These are phyloP conservation scores for Hanseniaspora lachancei DNA, from an alignment of 805 yeast genomes.

Conservation along the genomic window DNA sequence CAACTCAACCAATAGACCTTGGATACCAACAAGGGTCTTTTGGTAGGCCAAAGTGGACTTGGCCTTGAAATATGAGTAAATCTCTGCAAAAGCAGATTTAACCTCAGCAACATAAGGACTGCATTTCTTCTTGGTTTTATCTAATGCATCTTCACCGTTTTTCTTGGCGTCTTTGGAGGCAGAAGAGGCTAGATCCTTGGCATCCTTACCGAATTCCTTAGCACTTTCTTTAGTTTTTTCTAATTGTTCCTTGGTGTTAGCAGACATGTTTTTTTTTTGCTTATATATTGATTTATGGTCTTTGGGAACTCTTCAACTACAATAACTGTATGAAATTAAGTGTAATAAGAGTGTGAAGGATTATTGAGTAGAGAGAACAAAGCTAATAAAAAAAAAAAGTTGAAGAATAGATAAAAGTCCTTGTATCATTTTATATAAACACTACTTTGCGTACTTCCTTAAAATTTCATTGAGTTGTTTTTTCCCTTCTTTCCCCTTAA, in stretches of 20 bases:
- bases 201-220: slow-evolving; percentile 6
- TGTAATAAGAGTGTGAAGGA: no score
- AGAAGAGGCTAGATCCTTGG: slow-evolving; percentile 8
- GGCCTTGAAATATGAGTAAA: not conserved
- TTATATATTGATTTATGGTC: not conserved
- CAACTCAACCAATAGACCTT: slow-evolving; percentile 29
- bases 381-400: not conserved
- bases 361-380: not conserved
- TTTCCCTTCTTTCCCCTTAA: not conserved
- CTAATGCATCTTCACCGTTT: slow-evolving; percentile 19
- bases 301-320: not conserved
- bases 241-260: slow-evolving; percentile 6
- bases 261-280: not conserved
- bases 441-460: no score
- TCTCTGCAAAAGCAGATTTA: slow-evolving; percentile 12
- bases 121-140: slow-evolving; percentile 23
- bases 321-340: no score
- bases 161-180: slow-evolving; percentile 13
- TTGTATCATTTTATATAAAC: no score
- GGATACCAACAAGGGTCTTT: slow-evolving; percentile 8
- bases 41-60: slow-evolving; percentile 3
- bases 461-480: not conserved
- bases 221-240: slow-evolving; percentile 11
- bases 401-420: not conserved
- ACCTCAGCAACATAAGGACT: slow-evolving; percentile 21